Conservation (phyloP, 1,139 yeast genomes). For the Suhomyces bolitotheri region DNA sequence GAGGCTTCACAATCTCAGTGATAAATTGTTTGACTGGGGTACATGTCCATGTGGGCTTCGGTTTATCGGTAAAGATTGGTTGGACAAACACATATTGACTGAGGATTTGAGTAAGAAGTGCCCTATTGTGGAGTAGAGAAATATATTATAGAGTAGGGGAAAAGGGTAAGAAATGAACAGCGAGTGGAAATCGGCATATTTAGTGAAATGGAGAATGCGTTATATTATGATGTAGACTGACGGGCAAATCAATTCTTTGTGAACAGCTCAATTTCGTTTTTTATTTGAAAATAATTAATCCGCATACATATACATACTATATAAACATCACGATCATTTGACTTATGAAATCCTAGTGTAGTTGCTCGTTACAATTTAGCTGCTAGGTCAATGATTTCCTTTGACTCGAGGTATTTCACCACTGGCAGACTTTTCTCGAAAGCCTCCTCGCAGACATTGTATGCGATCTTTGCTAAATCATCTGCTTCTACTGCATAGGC, state of each 20-base stretch:
- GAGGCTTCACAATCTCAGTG: conserved; percentile 52
- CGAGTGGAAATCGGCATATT: too few relatives aligned
- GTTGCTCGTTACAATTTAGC: too few relatives aligned
- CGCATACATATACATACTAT: too few relatives aligned
- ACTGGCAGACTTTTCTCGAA: conserved; percentile 5
- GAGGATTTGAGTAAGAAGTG: conserved; percentile 31
- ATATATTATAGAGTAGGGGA: conserved; percentile 3
- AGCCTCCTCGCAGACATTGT: conserved; percentile 1
- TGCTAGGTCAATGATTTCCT: conserved; percentile 6
- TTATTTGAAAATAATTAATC: too few relatives aligned
- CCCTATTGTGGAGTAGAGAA: conserved; percentile 20
- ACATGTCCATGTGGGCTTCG: conserved; percentile 58
- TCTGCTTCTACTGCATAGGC: conserved; percentile 16
- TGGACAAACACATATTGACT: conserved; percentile 53
- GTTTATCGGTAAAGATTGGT: conserved; percentile 56
- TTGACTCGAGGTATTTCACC: conserved; percentile 4
- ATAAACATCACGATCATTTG: too few relatives aligned
- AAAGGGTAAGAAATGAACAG: conserved; percentile 1
- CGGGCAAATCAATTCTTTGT: too few relatives aligned
- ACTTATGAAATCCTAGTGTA: too few relatives aligned
- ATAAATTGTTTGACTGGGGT: conserved; percentile 55
- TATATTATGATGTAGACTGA: too few relatives aligned
- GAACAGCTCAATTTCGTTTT: too few relatives aligned
- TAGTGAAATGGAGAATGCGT: too few relatives aligned
- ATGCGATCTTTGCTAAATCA: conserved; percentile 27